These are phyloP conservation scores for Aspergillus sp. DNA, from an alignment of 2,329 filamentous ascomycete genomes.

Conservation along the genomic window DNA sequence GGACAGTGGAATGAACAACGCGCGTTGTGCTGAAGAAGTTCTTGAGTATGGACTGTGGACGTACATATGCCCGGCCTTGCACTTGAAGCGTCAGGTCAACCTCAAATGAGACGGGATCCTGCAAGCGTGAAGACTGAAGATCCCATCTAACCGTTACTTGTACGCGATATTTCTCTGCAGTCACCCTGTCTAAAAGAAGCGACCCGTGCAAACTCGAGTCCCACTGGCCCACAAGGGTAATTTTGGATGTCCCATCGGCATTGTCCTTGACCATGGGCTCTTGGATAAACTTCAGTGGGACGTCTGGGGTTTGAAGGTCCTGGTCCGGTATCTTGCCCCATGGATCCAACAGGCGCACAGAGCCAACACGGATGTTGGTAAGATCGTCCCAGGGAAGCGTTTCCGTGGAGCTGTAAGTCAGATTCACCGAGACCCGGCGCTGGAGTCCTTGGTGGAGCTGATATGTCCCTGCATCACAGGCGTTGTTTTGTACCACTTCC, in stretches of 20 bases:
- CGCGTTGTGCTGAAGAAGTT: slow-evolving; percentile 81
- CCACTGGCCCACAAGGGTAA: slow-evolving; percentile 90
- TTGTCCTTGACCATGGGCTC: slow-evolving; percentile 80
- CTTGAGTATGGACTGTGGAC: slow-evolving; percentile 83
- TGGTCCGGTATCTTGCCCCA: slow-evolving; percentile 82
- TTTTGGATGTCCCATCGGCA: slow-evolving; percentile 82
- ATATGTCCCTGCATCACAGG: slow-evolving; percentile 84
- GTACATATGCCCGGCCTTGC: slow-evolving; percentile 76
- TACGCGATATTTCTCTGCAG: slow-evolving; percentile 87
- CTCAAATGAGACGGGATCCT: slow-evolving; percentile 84
- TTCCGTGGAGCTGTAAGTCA: slow-evolving; percentile 90
- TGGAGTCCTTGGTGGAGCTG: slow-evolving; percentile 95
- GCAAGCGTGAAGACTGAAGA: slow-evolving; percentile 75
- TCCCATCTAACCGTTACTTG: slow-evolving; percentile 88
- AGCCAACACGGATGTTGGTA: slow-evolving; percentile 72
- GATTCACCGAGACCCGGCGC: slow-evolving; percentile 77
- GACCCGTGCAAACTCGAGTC: slow-evolving; percentile 92
- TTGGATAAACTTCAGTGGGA: slow-evolving; percentile 73
- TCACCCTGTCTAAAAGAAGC: slow-evolving; percentile 87
- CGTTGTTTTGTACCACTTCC: slow-evolving; percentile 83
- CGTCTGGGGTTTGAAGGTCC: slow-evolving; percentile 68
- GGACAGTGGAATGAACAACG: slow-evolving; percentile 82
- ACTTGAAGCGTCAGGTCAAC: slow-evolving; percentile 81
- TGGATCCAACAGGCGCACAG: slow-evolving; percentile 78
- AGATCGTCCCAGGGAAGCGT: slow-evolving; percentile 86